Conservation (phyloP, 306 rosid genomes). For the Morella rubra region DNA sequence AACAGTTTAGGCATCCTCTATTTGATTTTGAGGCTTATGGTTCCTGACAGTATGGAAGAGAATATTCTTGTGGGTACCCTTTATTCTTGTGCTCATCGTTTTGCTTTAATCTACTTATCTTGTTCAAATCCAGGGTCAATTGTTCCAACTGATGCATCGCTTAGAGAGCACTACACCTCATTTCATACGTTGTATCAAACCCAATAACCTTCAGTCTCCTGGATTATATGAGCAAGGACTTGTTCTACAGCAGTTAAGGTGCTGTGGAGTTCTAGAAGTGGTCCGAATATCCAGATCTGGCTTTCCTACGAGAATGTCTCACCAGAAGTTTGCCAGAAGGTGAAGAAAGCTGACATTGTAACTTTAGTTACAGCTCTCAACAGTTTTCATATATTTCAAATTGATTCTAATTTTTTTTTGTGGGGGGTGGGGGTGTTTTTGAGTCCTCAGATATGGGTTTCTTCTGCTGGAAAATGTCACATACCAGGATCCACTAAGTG, state of each 20-base stretch:
- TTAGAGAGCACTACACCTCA: slow-evolving; percentile 96
- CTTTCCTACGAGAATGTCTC: slow-evolving; percentile 97
- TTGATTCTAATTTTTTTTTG: slow-evolving; percentile 15
- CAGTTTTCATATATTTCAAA: not conserved
- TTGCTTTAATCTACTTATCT: slow-evolving; percentile 24
- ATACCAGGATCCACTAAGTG: slow-evolving; percentile 91
- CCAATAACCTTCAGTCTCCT: slow-evolving; percentile 93
- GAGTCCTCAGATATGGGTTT: slow-evolving; percentile 85
- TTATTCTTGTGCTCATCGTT: slow-evolving; percentile 7
- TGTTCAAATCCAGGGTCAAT: slow-evolving; percentile 68
- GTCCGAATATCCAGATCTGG: slow-evolving; percentile 97
- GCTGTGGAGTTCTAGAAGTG: slow-evolving; percentile 98
- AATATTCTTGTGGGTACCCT: too few relatives aligned
- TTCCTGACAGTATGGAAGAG: not conserved
- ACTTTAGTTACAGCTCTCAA: slow-evolving; percentile 3
- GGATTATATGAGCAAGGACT: slow-evolving; percentile 92
- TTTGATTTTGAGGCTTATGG: not conserved
- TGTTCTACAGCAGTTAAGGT: slow-evolving; percentile 92
- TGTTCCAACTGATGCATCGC: slow-evolving; percentile 92
- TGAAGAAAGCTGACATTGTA: slow-evolving; percentile 26
- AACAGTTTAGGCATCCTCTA: not conserved
- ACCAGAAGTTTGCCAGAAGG: slow-evolving; percentile 96
- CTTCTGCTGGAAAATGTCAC: slow-evolving; percentile 83
- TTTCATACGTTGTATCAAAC: slow-evolving; percentile 98
- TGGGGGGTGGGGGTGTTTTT: slow-evolving; percentile 20